Conservation (phyloP, 2,329 filamentous ascomycete species). For the Mariannaea elegans region DNA sequence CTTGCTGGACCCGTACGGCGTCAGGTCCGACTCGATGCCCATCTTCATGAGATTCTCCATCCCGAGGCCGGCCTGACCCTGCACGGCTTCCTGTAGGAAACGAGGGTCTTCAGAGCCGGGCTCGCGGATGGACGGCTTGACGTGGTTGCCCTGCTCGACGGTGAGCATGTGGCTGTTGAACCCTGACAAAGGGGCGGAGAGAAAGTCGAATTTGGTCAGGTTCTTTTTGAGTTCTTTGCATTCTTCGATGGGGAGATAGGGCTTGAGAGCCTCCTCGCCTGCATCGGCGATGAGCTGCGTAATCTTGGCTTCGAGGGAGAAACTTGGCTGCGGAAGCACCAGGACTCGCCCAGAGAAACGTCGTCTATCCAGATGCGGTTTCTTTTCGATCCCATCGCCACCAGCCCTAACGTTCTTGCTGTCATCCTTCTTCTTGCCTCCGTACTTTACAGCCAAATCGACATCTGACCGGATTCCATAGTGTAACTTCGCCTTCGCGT, state of each 20-base stretch:
- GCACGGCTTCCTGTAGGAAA: slow-evolving; percentile 16
- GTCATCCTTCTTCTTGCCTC: no score
- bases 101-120: slow-evolving; percentile 13
- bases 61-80: slow-evolving; percentile 28
- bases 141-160: slow-evolving; percentile 46
- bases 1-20: slow-evolving; percentile 46
- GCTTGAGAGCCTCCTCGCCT: slow-evolving; percentile 22
- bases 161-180: slow-evolving; percentile 47
- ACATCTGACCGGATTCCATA: no score
- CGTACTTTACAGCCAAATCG: no score
- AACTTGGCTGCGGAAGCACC: slow-evolving; percentile 52
- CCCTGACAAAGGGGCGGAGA: slow-evolving; percentile 46
- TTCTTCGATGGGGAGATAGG: background rate
- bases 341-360: slow-evolving; percentile 47
- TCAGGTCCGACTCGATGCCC: slow-evolving; percentile 42
- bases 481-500: no score
- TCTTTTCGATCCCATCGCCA: no score
- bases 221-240: background rate
- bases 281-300: slow-evolving; percentile 45
- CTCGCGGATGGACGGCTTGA: slow-evolving; percentile 46
- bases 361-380: slow-evolving; percentile 29
- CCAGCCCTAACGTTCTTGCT: no score
- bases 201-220: slow-evolving; percentile 20
- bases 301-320: slow-evolving; percentile 44
- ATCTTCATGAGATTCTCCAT: slow-evolving; percentile 27